Percentiles rank a stretch among this genome's conserved stretches.
Evolutionary conservation across 805 yeast species (phyloP).

Genomic region (Yarrowia osloensis): DNA sequence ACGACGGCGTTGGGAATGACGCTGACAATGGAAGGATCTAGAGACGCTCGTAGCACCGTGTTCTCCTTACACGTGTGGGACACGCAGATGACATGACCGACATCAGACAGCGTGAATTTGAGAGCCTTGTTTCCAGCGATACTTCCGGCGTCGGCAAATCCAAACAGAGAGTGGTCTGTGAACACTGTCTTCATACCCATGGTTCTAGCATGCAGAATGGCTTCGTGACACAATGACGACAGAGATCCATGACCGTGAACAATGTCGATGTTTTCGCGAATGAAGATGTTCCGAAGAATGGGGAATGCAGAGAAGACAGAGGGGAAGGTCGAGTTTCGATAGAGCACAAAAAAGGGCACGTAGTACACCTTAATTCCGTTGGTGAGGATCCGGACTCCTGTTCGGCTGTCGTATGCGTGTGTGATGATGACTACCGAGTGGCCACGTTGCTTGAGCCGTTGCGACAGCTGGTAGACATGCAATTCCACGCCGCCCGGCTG

Average conservation of each 20-base stretch:
- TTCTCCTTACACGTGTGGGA: conserved; percentile 96
- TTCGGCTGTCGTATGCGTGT: conserved; percentile 80
- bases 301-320: conserved; percentile 89
- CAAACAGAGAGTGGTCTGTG: conserved; percentile 95
- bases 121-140: conserved; percentile 84
- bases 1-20: conserved; percentile 98
- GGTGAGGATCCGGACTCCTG: conserved; percentile 79
- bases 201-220: conserved; percentile 84
- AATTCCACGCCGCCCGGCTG: conserved; percentile 98
- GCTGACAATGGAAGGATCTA: conserved; percentile 74
- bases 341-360: conserved; percentile 77
- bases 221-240: conserved; percentile 84
- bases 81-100: conserved; percentile 94
- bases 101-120: conserved; percentile 79
- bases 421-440: conserved; percentile 86
- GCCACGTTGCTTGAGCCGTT: conserved; percentile 74
- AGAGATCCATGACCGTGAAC: conserved; percentile 96
- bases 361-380: conserved; percentile 93
- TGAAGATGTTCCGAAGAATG: conserved; percentile 74
- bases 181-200: conserved; percentile 92
- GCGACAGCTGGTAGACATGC: conserved; percentile 86
- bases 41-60: conserved; percentile 81
- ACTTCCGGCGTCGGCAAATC: conserved; percentile 82
- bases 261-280: conserved; percentile 82
- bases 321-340: conserved; percentile 84